These are phyloP conservation scores for Trametopsis cervina DNA, from an alignment of 768 basidiomycete genomes.

Conservation along the genomic window DNA sequence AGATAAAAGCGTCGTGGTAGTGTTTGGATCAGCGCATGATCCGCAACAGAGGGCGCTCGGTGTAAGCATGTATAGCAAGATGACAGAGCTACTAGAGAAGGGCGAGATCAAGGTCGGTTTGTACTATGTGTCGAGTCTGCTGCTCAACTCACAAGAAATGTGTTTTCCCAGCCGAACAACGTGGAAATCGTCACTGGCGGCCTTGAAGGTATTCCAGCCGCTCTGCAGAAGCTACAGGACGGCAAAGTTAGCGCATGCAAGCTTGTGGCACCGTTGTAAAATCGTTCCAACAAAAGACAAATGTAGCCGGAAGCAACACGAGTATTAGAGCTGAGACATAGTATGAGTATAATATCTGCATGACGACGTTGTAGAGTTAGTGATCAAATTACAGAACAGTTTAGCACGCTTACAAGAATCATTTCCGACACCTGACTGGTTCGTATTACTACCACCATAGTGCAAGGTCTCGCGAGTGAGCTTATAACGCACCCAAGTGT, in stretches of 20 bases:
- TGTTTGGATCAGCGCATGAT: slow-evolving; percentile 19
- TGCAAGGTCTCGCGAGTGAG: no score
- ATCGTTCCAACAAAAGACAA: no score
- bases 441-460: no score
- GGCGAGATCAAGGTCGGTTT: slow-evolving; percentile 18
- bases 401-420: no score
- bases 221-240: slow-evolving; percentile 29
- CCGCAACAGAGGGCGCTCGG: slow-evolving; percentile 10
- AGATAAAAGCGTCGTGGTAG: slow-evolving; percentile 42
- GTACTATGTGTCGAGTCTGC: background rate
- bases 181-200: slow-evolving; percentile 34
- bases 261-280: slow-evolving; percentile 28
- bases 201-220: slow-evolving; percentile 30
- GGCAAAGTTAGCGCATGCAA: slow-evolving; percentile 35
- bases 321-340: no score
- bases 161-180: slow-evolving; percentile 28
- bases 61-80: slow-evolving; percentile 14
- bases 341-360: no score
- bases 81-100: slow-evolving; percentile 12
- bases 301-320: no score
- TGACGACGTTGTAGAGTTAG: no score
- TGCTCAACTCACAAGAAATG: background rate
- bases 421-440: no score
- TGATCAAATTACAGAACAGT: no score
- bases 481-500: no score